Evolutionary conservation across 441 rosid species (phyloP).

Genomic region (Eutrema salsugineum): DNA sequence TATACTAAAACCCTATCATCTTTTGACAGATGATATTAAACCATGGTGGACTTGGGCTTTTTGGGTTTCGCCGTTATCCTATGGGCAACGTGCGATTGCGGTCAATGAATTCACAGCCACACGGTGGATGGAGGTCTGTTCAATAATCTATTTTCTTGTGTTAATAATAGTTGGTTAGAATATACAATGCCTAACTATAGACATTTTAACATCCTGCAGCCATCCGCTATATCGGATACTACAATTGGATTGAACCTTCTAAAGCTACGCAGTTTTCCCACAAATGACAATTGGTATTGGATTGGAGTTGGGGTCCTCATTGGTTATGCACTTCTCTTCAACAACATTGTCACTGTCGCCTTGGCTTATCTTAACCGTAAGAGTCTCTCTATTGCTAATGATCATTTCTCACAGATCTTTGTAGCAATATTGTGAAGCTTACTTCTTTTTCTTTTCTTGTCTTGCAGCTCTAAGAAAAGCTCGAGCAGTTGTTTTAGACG

Average conservation of each 20-base stretch:
- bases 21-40: constrained; percentile 53
- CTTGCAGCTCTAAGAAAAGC: constrained; percentile 57
- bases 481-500: constrained; percentile 41
- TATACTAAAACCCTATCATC: neutral
- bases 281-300: constrained; percentile 76
- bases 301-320: constrained; percentile 64
- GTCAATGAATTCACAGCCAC: constrained; percentile 84
- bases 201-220: constrained; percentile 39
- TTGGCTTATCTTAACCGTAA: constrained; percentile 78
- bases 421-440: neutral
- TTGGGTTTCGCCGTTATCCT: constrained; percentile 90
- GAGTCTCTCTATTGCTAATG: constrained; percentile 30
- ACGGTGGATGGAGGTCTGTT: constrained; percentile 72
- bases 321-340: constrained; percentile 64
- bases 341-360: constrained; percentile 63
- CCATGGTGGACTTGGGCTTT: constrained; percentile 96
- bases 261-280: constrained; percentile 45
- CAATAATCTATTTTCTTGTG: neutral
- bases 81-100: constrained; percentile 74
- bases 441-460: constrained; percentile 13
- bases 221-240: constrained; percentile 42
- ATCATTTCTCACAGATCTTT: neutral
- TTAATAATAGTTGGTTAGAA: neutral
- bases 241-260: constrained; percentile 69
- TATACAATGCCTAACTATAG: neutral